Base-by-base conservation (phyloP, 805 yeast species). In the Hemisphaericaspora nanyangensis region DNA sequence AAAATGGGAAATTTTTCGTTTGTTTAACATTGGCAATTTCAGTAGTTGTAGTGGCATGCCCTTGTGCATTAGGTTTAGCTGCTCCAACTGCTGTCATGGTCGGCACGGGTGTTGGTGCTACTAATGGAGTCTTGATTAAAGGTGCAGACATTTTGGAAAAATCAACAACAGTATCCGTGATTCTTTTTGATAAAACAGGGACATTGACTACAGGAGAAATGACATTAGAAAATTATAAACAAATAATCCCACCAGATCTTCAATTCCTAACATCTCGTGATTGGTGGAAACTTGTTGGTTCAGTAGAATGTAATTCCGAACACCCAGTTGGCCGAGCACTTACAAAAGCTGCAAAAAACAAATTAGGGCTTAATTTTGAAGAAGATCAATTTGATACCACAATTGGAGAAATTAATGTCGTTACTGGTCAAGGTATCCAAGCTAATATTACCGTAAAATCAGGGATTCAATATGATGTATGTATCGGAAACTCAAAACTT, bases 81-180 rank as follows among this genome's bases (percentile, higher is more conserved):
- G 95, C 98, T 0, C 99, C 99, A 1, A 95, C 99, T 1, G 98
- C 98, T 0, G 87, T 93, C 8, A 93, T 95, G 97, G 99, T 93
- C 2, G 99, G 97, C 7, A 91, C 98, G 2, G 99, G 99, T 29
- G 83, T 88, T 17, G 98, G 96, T 29, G 98, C 99, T 0, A 61
- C 76, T 11, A 72, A 87, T 58, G 98, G 99, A 15, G 84, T 93
- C 5, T 68, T 93, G 38, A 85, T 93, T 52, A 93, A 91, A 60
- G 96, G 97, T 34, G 99, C 97, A 17, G 95, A 84, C 37, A 77
- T 85, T 12, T 72, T 93, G 45, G 98, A 93, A 55, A 72, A 66
- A 40, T 82, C 93, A 6, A 77, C 77, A 51, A 63, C 72, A 15
- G 69, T 87, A 29, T 74, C 80, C 46, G 72, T 77, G 10, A 77